Evolutionary conservation across 2,329 filamentous ascomycete species (phyloP).

Genomic region (Sporothrix dimorphospora): DNA sequence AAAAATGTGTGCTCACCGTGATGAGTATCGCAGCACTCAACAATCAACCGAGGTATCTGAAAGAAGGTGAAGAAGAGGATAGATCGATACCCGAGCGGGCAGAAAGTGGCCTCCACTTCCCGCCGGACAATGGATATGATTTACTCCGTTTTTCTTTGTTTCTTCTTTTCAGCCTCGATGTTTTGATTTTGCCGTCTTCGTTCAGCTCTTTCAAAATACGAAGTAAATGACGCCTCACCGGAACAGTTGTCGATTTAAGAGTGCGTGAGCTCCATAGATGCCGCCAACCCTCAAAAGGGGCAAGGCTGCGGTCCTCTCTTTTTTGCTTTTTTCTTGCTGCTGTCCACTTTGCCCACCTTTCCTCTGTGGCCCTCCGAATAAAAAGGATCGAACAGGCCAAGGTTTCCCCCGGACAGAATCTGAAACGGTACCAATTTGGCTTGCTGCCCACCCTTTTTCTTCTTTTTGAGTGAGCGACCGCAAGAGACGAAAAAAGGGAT

Average conservation of each 20-base stretch:
- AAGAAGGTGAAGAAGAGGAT: background rate
- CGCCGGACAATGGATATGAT: background rate
- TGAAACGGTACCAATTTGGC: constrained; percentile 32
- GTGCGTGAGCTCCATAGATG: no score
- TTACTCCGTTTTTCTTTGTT: background rate
- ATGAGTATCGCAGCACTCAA: background rate
- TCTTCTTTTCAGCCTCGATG: background rate
- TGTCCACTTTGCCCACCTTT: constrained; percentile 6
- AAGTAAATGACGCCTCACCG: background rate
- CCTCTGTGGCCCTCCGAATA: background rate
- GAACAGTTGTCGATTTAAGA: background rate
- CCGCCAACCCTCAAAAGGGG: constrained; percentile 10
- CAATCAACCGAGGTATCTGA: background rate
- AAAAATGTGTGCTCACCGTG: background rate
- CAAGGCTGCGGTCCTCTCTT: background rate
- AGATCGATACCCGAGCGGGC: background rate
- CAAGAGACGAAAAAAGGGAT: background rate
- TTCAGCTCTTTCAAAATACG: background rate
- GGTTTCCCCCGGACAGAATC: constrained; percentile 26
- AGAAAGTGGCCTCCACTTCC: background rate
- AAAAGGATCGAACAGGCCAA: constrained; percentile 19
- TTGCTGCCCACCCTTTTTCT: constrained; percentile 10
- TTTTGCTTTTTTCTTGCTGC: background rate
- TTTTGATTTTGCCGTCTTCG: background rate
- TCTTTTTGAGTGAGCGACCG: background rate